A percentile compares a stretch with the other conserved stretches of the same genome.
Conservation (phyloP, 768 basidiomycete species). For the Artomyces pyxidatus region DNA sequence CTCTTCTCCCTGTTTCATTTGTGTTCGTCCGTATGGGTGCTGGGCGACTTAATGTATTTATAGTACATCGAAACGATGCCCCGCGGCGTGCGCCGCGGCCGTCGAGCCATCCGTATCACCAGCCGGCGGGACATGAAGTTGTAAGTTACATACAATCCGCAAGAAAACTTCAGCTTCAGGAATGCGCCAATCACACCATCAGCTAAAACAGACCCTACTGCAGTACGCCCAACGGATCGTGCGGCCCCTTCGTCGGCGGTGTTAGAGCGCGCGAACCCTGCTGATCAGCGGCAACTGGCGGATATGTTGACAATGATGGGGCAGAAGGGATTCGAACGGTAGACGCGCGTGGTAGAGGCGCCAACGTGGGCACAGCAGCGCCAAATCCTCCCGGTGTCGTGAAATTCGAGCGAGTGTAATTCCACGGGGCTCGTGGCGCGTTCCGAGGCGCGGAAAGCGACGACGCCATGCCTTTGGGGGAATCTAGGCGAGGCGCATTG, state of each 20-base stretch:
- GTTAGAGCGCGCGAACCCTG: constrained; percentile 15
- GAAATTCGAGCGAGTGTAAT: constrained; percentile 47
- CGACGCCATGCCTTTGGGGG: constrained; percentile 8
- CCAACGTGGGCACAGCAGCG: constrained; percentile 35
- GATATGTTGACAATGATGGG: constrained; percentile 1
- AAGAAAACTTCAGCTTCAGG: too few species aligned
- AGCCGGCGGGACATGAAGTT: too few species aligned
- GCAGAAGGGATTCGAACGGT: constrained; percentile 4
- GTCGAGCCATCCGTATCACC: too few species aligned
- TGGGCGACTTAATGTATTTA: too few species aligned
- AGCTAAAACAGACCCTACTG: constrained; percentile 6
- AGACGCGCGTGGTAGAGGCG: constrained; percentile 45
- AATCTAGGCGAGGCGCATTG: constrained; percentile 10
- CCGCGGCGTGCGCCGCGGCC: too few species aligned
- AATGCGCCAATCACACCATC: neutral
- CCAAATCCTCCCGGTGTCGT: constrained; percentile 17
- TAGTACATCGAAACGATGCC: too few species aligned
- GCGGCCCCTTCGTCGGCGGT: constrained; percentile 13
- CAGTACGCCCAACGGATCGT: constrained; percentile 24
- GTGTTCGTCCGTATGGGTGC: too few species aligned
- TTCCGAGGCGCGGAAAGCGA: constrained; percentile 9
- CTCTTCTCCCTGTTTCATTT: too few species aligned
- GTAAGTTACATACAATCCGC: too few species aligned
- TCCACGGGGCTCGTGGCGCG: constrained; percentile 42
- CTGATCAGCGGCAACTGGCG: constrained; percentile 1